These are phyloP conservation scores for Entomortierella beljakovae DNA, from an alignment of 192 early-diverging fungal species.

Conservation along the genomic window DNA sequence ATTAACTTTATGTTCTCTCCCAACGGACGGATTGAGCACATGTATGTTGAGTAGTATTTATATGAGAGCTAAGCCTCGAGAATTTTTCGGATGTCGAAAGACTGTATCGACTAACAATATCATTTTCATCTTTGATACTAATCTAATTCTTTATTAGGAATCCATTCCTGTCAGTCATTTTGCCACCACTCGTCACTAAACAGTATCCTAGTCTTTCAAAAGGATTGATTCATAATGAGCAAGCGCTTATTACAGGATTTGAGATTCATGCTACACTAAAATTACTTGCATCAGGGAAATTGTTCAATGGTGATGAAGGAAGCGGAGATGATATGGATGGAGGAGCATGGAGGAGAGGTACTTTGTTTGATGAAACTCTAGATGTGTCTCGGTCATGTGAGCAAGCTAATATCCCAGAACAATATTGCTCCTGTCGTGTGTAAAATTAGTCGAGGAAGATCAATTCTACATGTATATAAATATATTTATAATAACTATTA, in stretches of 20 bases:
- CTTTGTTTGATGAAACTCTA: slow-evolving; percentile 45
- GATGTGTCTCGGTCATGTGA: slow-evolving; percentile 27
- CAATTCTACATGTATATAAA: not conserved
- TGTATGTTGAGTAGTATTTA: too few species aligned
- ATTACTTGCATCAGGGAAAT: slow-evolving; percentile 32
- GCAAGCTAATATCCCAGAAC: slow-evolving; percentile 29
- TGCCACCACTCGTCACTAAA: slow-evolving; percentile 39
- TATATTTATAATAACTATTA: not conserved
- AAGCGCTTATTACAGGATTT: slow-evolving; percentile 42
- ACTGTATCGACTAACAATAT: too few species aligned
- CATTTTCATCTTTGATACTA: too few species aligned
- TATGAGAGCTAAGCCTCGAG: too few species aligned
- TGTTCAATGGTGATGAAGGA: slow-evolving; percentile 11
- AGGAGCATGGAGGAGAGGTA: slow-evolving; percentile 20
- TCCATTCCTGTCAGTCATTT: slow-evolving; percentile 53
- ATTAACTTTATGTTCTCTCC: slow-evolving; percentile 55
- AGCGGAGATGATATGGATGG: slow-evolving; percentile 34
- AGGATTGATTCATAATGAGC: slow-evolving; percentile 53
- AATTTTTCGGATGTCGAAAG: too few species aligned
- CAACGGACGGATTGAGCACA: slow-evolving; percentile 55
- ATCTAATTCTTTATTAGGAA: too few species aligned
- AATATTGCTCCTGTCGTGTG: slow-evolving; percentile 32
- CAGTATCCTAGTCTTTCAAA: slow-evolving; percentile 25
- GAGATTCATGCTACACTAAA: slow-evolving; percentile 53
- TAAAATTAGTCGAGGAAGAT: not conserved